A percentile compares a stretch with the other conserved stretches of the same genome.
phyloP scores from a whole-genome alignment of 129 eudicot genomes.

The Centaurea solstitialis region DNA sequence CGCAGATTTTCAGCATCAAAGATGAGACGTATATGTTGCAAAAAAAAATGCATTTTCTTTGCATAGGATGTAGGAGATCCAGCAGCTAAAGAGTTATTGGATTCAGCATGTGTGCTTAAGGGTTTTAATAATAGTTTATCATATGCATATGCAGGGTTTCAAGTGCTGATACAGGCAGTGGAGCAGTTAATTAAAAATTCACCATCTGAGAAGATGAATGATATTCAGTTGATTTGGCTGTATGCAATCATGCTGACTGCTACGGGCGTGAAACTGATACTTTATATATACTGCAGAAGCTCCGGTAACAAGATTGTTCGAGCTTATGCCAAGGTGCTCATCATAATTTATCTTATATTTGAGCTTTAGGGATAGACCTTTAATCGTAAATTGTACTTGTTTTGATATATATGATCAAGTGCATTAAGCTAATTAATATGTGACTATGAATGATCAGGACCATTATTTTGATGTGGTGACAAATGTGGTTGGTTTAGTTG shows the following conservation, averaged over 20 bases:
- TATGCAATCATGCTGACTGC: slow-evolving; percentile 64
- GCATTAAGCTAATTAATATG: not conserved
- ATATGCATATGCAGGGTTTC: slow-evolving; percentile 50
- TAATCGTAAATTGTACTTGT: not conserved
- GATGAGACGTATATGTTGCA: not conserved
- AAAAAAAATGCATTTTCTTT: not conserved
- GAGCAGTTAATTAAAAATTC: slow-evolving; percentile 51
- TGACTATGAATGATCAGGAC: slow-evolving; percentile 35
- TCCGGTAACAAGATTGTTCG: slow-evolving; percentile 73
- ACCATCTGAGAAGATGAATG: slow-evolving; percentile 53
- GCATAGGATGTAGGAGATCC: not conserved
- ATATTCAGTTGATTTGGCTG: slow-evolving; percentile 51
- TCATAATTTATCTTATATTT: not conserved
- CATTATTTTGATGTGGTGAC: slow-evolving; percentile 83
- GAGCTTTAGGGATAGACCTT: not conserved
- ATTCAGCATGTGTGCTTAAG: not conserved
- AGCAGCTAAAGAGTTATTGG: not conserved
- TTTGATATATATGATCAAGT: not conserved
- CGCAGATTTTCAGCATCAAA: not conserved
- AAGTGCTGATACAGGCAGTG: slow-evolving; percentile 63
- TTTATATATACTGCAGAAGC: slow-evolving; percentile 68
- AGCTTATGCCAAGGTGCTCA: slow-evolving; percentile 71
- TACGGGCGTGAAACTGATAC: slow-evolving; percentile 51
- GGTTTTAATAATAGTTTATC: not conserved
- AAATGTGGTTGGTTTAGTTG: slow-evolving; percentile 66